These are phyloP conservation scores for Candida hungchunana DNA, from an alignment of 805 yeast species.

Conservation along the genomic window DNA sequence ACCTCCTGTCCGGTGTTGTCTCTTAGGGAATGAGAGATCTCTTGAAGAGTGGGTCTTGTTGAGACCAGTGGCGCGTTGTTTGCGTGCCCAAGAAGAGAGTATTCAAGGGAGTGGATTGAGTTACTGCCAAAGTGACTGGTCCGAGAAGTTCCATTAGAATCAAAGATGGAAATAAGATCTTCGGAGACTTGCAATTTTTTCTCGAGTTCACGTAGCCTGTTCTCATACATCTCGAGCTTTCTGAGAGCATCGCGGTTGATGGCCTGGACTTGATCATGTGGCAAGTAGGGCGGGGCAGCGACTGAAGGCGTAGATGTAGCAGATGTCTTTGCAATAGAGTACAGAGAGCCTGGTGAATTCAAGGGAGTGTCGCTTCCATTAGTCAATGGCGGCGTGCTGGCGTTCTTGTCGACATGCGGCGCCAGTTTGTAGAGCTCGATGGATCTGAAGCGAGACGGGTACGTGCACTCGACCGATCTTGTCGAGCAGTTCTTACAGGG, in stretches of 20 bases:
- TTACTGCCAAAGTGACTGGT: slow-evolving; percentile 13
- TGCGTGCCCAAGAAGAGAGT: slow-evolving; percentile 3
- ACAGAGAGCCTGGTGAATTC: background rate
- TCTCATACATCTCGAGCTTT: slow-evolving; percentile 5
- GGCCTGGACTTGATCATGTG: background rate
- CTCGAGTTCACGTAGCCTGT: slow-evolving; percentile 19
- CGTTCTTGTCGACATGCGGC: background rate
- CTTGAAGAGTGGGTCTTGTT: slow-evolving; percentile 2
- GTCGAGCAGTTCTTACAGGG: slow-evolving; percentile 20
- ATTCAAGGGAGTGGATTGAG: slow-evolving; percentile 14
- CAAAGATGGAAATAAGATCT: slow-evolving; percentile 24
- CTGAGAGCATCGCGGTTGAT: background rate
- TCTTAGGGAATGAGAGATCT: too few relatives aligned
- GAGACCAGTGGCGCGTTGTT: background rate
- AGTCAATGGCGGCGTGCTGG: background rate
- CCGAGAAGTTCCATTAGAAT: slow-evolving; percentile 13
- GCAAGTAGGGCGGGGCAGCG: background rate
- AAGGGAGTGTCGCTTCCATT: too few relatives aligned
- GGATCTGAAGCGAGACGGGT: slow-evolving; percentile 24
- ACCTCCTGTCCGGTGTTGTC: background rate
- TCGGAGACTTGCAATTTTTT: slow-evolving; percentile 14
- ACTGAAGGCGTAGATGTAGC: background rate
- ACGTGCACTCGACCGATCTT: slow-evolving; percentile 15
- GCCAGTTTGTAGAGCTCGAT: slow-evolving; percentile 16
- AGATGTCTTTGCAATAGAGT: background rate